Base-by-base conservation (phyloP, 1,284 basidiomycete genomes). In the Puccinia hordei region DNA sequence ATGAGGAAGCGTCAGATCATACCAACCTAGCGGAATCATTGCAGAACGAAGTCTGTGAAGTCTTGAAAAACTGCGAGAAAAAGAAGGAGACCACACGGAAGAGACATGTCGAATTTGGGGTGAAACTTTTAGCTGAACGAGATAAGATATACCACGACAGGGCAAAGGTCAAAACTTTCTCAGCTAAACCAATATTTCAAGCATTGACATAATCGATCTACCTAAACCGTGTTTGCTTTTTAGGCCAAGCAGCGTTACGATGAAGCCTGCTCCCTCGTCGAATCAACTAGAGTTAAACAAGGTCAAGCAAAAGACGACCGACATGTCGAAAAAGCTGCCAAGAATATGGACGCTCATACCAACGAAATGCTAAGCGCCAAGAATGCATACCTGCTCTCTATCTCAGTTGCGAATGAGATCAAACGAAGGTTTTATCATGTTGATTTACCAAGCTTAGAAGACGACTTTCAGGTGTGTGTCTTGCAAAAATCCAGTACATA, bases 241-340 rank as follows among this genome's bases (percentile, higher is more conserved):
- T 83, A 92, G 92, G 89, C 86, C 81, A 93, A 92, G 85, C 90
- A 90, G 85, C 92, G 92, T 91, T 93, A 93, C 83, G 91, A 93
- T 82, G 90, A 90, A 55, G 90, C 92, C 83, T 93, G 92, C 84
- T 83, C 84, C 24, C 91, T 92, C 84, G 89, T 92, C 59, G 82
- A 82, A 71, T 53, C 77, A 17, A 78, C 80, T 38, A 76, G 82
- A 8, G 65, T 80, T 15, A 82, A 82, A 49, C 81, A 82, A 63
- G 82, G 81, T 55, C 65, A 72, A 46, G 73, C 89, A 61, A 87
- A 88, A 61, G 91, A 92, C 84, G 92, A 93, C 84, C 89, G 88
- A 71, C 92, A 93, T 82, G 90, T 91, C 30, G 91, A 91, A 73
- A 89, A 91, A 46, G 89, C 88, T 5, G 90, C 90, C 24, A 90